Conservation (phyloP, 805 yeast genomes). For the Lachancea quebecensis region DNA sequence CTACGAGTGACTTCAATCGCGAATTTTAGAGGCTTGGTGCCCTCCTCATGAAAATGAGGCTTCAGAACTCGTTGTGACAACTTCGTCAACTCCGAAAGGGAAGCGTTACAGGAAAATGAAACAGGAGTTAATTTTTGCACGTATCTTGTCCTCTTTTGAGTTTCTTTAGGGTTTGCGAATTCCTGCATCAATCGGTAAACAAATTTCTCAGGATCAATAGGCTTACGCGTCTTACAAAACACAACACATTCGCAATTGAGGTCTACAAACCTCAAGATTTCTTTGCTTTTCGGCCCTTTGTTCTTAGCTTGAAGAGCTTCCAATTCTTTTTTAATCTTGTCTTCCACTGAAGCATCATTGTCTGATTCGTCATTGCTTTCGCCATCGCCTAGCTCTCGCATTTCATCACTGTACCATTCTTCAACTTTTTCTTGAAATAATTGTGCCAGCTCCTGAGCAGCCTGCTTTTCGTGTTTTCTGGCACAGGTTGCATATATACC, state of each 20-base stretch:
- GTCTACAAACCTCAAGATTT: slow-evolving; percentile 50
- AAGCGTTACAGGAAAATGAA: slow-evolving; percentile 64
- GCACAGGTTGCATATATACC: slow-evolving; percentile 90
- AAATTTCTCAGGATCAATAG: slow-evolving; percentile 70
- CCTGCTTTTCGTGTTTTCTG: slow-evolving; percentile 69
- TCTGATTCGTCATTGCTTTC: slow-evolving; percentile 16
- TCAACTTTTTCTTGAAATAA: slow-evolving; percentile 50
- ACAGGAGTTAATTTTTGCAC: slow-evolving; percentile 80
- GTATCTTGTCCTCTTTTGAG: slow-evolving; percentile 54
- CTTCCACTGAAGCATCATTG: slow-evolving; percentile 54
- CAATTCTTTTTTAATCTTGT: slow-evolving; percentile 65
- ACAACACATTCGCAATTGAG: slow-evolving; percentile 77
- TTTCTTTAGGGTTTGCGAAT: slow-evolving; percentile 38
- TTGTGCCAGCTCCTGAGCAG: slow-evolving; percentile 63
- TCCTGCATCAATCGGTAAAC: slow-evolving; percentile 61
- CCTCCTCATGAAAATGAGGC: slow-evolving; percentile 57
- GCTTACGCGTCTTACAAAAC: slow-evolving; percentile 72
- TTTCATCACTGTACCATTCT: slow-evolving; percentile 38
- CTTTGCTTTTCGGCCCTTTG: slow-evolving; percentile 35
- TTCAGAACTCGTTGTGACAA: slow-evolving; percentile 53
- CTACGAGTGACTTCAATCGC: slow-evolving; percentile 78
- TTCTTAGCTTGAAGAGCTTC: slow-evolving; percentile 47
- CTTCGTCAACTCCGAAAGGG: slow-evolving; percentile 56
- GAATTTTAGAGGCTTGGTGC: slow-evolving; percentile 39
- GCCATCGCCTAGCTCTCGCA: slow-evolving; percentile 16